These are phyloP conservation scores for Diaporthe longicolla DNA, from an alignment of 2,329 filamentous ascomycete species.

Conservation along the genomic window DNA sequence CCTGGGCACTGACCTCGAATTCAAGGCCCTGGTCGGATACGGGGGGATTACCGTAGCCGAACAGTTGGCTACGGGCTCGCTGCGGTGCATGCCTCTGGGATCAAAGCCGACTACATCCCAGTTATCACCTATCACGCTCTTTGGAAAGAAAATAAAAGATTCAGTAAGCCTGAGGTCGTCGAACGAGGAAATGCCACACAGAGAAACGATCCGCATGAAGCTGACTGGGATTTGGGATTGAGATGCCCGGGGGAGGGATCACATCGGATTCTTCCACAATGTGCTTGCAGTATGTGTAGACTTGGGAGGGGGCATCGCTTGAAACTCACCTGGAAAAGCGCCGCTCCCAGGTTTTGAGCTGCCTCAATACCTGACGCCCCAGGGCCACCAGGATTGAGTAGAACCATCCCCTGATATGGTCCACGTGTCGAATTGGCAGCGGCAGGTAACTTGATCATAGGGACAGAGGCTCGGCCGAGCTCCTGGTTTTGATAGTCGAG, in stretches of 20 bases:
- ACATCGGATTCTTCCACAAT: background rate
- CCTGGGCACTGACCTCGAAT: background rate
- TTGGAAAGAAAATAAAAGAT: background rate
- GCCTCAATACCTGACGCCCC: background rate
- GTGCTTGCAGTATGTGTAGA: background rate
- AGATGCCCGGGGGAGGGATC: background rate
- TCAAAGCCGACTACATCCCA: slow-evolving; percentile 33
- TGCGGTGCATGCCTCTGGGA: slow-evolving; percentile 27
- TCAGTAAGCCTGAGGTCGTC: background rate
- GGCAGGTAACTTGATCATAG: slow-evolving; percentile 40
- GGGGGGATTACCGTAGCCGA: background rate
- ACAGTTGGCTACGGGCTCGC: slow-evolving; percentile 31
- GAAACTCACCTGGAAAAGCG: background rate
- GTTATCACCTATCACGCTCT: background rate
- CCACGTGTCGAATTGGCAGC: slow-evolving; percentile 25
- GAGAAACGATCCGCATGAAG: background rate
- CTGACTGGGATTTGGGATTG: background rate
- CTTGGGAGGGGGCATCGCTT: background rate
- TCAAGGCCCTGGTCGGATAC: background rate
- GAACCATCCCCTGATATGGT: slow-evolving; percentile 37
- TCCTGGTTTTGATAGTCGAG: slow-evolving; percentile 41
- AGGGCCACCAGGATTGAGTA: slow-evolving; percentile 25
- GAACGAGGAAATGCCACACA: background rate
- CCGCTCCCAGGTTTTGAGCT: background rate
- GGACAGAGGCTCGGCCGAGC: slow-evolving; percentile 40